Conservation (phyloP, 768 basidiomycete species). For the Tephrocybe rancida region DNA sequence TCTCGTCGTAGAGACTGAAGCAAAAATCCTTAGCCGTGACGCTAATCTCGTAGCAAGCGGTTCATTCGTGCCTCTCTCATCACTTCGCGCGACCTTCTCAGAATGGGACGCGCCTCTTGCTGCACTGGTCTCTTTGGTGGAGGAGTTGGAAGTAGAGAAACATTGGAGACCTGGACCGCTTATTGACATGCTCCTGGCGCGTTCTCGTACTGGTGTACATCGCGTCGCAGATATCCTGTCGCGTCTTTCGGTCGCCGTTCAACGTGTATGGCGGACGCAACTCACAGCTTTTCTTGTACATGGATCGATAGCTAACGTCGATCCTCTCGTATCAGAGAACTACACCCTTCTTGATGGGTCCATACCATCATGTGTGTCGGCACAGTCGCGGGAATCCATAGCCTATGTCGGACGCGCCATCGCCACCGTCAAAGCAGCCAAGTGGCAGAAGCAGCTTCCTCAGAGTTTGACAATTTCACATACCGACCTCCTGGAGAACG, state of each 20-base stretch:
- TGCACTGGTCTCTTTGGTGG: conserved; percentile 65
- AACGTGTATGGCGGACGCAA: conserved; percentile 83
- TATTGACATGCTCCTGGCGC: conserved; percentile 75
- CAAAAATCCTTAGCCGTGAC: conserved; percentile 76
- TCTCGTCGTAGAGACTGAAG: conserved; percentile 79
- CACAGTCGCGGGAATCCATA: conserved; percentile 78
- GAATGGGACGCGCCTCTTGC: conserved; percentile 89
- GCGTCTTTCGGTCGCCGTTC: conserved; percentile 72
- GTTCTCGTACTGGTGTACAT: conserved; percentile 79
- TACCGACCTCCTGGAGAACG: conserved; percentile 61
- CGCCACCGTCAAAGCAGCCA: conserved; percentile 78
- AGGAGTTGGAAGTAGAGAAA: conserved; percentile 57
- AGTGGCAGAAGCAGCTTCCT: conserved; percentile 80
- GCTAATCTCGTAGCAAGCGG: conserved; percentile 75
- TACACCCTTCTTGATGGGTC: conserved; percentile 64
- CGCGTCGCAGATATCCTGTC: conserved; percentile 73
- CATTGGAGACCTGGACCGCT: conserved; percentile 76
- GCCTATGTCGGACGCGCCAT: conserved; percentile 87
- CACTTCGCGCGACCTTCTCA: conserved; percentile 79
- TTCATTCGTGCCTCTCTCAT: conserved; percentile 85
- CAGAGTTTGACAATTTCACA: conserved; percentile 65
- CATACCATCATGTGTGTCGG: conserved; percentile 75
- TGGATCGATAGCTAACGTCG: conserved; percentile 69
- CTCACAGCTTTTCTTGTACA: conserved; percentile 79
- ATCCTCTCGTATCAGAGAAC: conserved; percentile 67